Evolutionary conservation across 2,329 filamentous ascomycete species (phyloP).

Genomic region (Aspergillus japonicus): DNA sequence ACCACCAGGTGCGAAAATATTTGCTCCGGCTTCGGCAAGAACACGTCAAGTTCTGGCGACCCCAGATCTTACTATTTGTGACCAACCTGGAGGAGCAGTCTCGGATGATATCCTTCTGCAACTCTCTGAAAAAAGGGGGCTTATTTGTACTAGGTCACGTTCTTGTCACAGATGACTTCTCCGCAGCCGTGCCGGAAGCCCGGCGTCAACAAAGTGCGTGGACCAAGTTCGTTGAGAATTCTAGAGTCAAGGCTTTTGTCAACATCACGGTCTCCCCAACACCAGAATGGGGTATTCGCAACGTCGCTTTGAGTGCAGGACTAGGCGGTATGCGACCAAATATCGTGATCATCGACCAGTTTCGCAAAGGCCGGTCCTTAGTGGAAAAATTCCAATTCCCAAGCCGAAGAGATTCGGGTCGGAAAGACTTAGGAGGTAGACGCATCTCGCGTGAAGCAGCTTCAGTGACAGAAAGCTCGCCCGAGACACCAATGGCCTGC

Average conservation of each 20-base stretch:
- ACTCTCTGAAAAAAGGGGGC: slow-evolving; percentile 83
- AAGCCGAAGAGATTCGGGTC: slow-evolving; percentile 32
- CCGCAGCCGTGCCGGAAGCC: slow-evolving; percentile 73
- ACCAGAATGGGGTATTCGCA: slow-evolving; percentile 81
- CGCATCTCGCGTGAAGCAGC: slow-evolving; percentile 15
- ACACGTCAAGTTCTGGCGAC: slow-evolving; percentile 91
- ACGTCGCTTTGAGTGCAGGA: slow-evolving; percentile 76
- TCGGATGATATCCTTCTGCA: slow-evolving; percentile 85
- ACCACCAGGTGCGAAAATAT: slow-evolving; percentile 85
- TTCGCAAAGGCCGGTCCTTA: slow-evolving; percentile 60
- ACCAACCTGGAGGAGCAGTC: slow-evolving; percentile 81
- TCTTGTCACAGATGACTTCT: slow-evolving; percentile 81
- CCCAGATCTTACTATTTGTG: slow-evolving; percentile 79
- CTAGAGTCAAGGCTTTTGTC: slow-evolving; percentile 83
- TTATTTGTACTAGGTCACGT: slow-evolving; percentile 85
- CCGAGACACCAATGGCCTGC: slow-evolving; percentile 66
- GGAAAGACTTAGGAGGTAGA: slow-evolving; percentile 22
- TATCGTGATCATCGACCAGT: slow-evolving; percentile 76
- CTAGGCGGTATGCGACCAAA: slow-evolving; percentile 87
- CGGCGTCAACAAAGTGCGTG: slow-evolving; percentile 77
- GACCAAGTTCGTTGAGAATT: slow-evolving; percentile 84
- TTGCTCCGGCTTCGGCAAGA: slow-evolving; percentile 78
- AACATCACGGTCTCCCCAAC: slow-evolving; percentile 81
- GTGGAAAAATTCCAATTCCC: slow-evolving; percentile 56
- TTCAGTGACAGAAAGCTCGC: slow-evolving; percentile 54